A percentile compares a stretch with the other conserved stretches of the same genome.
Evolutionary conservation across 192 early-diverging fungal genomes (phyloP).

Genomic region (Podila horticola): DNA sequence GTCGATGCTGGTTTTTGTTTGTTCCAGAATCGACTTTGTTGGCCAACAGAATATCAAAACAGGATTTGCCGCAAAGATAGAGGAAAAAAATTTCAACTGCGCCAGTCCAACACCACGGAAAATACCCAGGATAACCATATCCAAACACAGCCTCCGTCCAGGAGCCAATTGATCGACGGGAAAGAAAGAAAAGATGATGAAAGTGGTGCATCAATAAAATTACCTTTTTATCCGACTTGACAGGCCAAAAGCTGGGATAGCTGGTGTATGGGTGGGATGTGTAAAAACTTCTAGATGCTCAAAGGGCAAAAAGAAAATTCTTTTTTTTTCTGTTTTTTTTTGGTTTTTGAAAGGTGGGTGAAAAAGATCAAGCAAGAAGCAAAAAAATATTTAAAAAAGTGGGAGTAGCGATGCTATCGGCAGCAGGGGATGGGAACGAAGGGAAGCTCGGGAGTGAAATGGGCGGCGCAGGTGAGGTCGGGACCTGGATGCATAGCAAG

Average conservation of each 20-base stretch:
- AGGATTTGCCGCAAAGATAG: no score
- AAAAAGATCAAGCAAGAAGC: conserved; percentile 5
- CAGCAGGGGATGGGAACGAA: conserved; percentile 55
- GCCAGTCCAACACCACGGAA: no score
- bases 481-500: conserved; percentile 55
- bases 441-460: conserved; percentile 48
- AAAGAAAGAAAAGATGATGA: no score
- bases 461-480: conserved; percentile 47
- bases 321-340: conserved; percentile 23
- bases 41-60: no score
- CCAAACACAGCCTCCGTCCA: no score
- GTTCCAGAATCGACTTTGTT: no score
- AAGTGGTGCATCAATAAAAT: background rate
- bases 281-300: conserved; percentile 3
- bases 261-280: background rate
- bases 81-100: no score
- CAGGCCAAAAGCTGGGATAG: conserved; percentile 43
- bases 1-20: no score
- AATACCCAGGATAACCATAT: no score
- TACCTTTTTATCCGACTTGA: conserved; percentile 54
- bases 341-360: conserved; percentile 7
- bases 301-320: background rate
- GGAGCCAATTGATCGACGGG: no score
- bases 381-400: conserved; percentile 15
- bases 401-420: conserved; percentile 52